Conservation (phyloP, 2,329 filamentous ascomycete species). For the Fusarium penzigii region DNA sequence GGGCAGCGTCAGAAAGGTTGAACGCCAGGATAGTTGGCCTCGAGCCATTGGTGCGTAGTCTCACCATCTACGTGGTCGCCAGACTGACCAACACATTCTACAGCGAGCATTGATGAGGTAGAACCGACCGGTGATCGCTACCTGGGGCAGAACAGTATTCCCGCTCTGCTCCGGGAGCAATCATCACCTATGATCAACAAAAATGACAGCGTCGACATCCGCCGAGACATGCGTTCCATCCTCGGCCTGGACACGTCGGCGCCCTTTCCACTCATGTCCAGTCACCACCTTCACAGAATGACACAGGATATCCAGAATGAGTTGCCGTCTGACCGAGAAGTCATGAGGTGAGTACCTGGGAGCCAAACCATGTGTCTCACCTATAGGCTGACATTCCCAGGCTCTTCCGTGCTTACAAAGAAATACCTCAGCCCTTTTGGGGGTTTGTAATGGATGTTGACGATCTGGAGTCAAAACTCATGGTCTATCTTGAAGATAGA, state of each 20-base stretch:
- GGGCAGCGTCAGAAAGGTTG: constrained; percentile 33
- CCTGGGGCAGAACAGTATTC: constrained; percentile 68
- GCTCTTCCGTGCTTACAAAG: constrained; percentile 66
- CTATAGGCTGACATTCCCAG: constrained; percentile 36
- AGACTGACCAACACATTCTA: constrained; percentile 22
- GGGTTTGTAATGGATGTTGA: constrained; percentile 67
- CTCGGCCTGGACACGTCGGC: constrained; percentile 66
- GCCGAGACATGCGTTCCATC: constrained; percentile 66
- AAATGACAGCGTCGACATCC: constrained; percentile 56
- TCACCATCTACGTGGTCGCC: constrained; percentile 9
- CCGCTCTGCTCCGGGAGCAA: constrained; percentile 64
- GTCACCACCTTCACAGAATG: constrained; percentile 59
- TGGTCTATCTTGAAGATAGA: constrained; percentile 65
- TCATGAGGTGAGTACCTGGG: constrained; percentile 59
- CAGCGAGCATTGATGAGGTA: constrained; percentile 51
- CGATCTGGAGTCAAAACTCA: constrained; percentile 63
- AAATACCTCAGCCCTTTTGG: constrained; percentile 69
- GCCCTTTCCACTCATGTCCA: constrained; percentile 68
- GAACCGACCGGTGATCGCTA: constrained; percentile 61
- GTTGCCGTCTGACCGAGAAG: constrained; percentile 64
- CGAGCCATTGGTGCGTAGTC: constrained; percentile 39
- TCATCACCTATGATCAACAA: constrained; percentile 51
- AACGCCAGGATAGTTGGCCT: constrained; percentile 45
- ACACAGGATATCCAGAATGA: constrained; percentile 62
- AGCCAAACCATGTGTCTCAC: background rate